A percentile compares a stretch with the other conserved stretches of the same genome.
Evolutionary conservation across 1,284 basidiomycete genomes (phyloP).

Genomic region (Salmacisia buchloeana): DNA sequence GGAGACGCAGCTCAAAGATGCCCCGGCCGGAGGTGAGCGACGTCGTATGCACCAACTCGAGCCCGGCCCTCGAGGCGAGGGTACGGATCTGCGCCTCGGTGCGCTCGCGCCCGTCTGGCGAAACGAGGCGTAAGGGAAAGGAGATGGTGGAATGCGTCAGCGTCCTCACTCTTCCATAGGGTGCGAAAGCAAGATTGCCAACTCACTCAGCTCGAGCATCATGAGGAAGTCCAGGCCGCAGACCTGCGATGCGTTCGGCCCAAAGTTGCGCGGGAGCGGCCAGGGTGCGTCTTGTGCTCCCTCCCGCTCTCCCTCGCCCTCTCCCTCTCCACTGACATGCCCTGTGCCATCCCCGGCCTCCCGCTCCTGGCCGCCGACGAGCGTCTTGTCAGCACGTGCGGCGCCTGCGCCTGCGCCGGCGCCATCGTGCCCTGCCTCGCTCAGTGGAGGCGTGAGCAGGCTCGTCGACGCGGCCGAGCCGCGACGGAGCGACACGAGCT

Average conservation of each 20-base stretch:
- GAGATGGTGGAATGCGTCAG: background rate
- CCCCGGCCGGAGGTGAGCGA: background rate
- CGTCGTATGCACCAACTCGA: background rate
- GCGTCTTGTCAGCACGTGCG: too few relatives aligned
- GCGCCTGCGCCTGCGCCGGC: background rate
- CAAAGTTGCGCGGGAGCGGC: conserved; percentile 1
- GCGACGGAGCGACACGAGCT: too few relatives aligned
- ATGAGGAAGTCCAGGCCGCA: background rate
- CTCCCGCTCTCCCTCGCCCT: too few relatives aligned
- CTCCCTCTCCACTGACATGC: too few relatives aligned
- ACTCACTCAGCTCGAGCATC: background rate
- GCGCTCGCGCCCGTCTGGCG: background rate
- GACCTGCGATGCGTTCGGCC: background rate
- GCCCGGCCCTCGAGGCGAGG: background rate
- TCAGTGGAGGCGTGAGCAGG: background rate
- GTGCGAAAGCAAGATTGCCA: too few relatives aligned
- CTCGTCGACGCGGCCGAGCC: too few relatives aligned
- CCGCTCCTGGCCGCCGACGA: too few relatives aligned
- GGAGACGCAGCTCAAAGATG: conserved; percentile 4
- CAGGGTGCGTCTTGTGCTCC: conserved; percentile 4
- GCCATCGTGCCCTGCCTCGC: background rate
- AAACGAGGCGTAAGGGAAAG: background rate
- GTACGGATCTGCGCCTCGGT: background rate
- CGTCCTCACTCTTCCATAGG: too few relatives aligned
- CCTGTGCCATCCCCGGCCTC: too few relatives aligned